Evolutionary conservation across 1,284 basidiomycete genomes (phyloP), one percentile per base, ranked within the genome.

Genomic region (Takashimella koratensis): DNA sequence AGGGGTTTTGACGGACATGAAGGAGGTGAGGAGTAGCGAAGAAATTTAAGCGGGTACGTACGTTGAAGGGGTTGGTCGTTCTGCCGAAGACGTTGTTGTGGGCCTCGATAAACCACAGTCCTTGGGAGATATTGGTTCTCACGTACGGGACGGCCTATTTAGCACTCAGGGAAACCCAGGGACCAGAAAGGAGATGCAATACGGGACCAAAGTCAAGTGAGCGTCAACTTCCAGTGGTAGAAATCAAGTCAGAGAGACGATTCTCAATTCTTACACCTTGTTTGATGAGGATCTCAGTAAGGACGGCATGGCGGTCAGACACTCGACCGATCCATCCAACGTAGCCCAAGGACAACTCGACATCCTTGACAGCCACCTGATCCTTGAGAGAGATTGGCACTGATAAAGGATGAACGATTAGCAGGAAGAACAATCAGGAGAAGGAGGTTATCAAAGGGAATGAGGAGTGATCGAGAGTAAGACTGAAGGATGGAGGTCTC

Each of bases 381-480:
- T 62, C 78, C 60, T 84, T 86, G 53, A 86, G 64, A 10, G 82
- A 84, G 52, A 86, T 75, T 0, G 84, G 84, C 3, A 86, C 45
- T n/a, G n/a, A n/a, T n/a, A n/a, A n/a, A n/a, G n/a, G n/a, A n/a
- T n/a, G n/a, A n/a, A n/a, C n/a, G n/a, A n/a, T n/a, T n/a, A n/a
- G n/a, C n/a, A n/a, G n/a, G n/a, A n/a, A n/a, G n/a, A n/a, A n/a
- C n/a, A n/a, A n/a, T n/a, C n/a, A n/a, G n/a, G n/a, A n/a, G n/a
- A n/a, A n/a, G n/a, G n/a, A n/a, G n/a, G n/a, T n/a, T n/a, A n/a
- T n/a, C n/a, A n/a, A n/a, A n/a, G n/a, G n/a, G n/a, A n/a, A n/a
- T n/a, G n/a, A n/a, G n/a, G n/a, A n/a, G n/a, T n/a, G n/a, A n/a
- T n/a, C n/a, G n/a, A n/a, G n/a, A n/a, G n/a, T n/a, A n/a, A n/a